Conservation (phyloP, 192 early-diverging fungal species). For the Dispira parvispora region DNA sequence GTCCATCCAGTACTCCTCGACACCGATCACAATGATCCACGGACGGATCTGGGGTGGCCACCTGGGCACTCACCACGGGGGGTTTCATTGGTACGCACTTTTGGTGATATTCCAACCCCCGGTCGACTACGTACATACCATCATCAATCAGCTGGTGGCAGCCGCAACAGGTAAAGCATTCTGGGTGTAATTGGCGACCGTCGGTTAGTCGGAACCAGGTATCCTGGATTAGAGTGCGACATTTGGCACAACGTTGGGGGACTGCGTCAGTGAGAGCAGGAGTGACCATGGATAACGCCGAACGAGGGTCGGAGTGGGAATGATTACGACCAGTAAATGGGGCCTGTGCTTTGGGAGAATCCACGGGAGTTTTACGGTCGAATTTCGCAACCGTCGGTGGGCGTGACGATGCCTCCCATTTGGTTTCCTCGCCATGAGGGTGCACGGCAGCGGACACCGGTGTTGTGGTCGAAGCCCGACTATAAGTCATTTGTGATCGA, state of each 20-base stretch:
- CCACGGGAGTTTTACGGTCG: not conserved
- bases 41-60: slow-evolving; percentile 9
- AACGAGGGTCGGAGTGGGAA: not conserved
- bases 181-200: slow-evolving; percentile 30
- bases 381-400: too few relatives aligned
- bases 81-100: slow-evolving; percentile 26
- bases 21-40: slow-evolving; percentile 26
- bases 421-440: not conserved
- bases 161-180: slow-evolving; percentile 30
- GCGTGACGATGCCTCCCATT: not conserved
- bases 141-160: slow-evolving; percentile 28
- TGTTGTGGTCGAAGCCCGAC: slow-evolving; percentile 2
- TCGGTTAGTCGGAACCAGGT: slow-evolving; percentile 32
- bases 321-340: not conserved
- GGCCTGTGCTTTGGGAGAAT: not conserved
- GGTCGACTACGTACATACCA: slow-evolving; percentile 29
- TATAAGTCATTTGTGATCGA: too few relatives aligned
- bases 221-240: slow-evolving; percentile 19
- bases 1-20: slow-evolving; percentile 18
- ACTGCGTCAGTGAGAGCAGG: not conserved
- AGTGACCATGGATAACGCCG: not conserved
- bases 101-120: slow-evolving; percentile 24
- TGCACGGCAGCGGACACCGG: not conserved
- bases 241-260: slow-evolving; percentile 25
- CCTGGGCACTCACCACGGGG: slow-evolving; percentile 22